Conservation (phyloP, 1,284 basidiomycete species). For the Marasmius fiardii region DNA sequence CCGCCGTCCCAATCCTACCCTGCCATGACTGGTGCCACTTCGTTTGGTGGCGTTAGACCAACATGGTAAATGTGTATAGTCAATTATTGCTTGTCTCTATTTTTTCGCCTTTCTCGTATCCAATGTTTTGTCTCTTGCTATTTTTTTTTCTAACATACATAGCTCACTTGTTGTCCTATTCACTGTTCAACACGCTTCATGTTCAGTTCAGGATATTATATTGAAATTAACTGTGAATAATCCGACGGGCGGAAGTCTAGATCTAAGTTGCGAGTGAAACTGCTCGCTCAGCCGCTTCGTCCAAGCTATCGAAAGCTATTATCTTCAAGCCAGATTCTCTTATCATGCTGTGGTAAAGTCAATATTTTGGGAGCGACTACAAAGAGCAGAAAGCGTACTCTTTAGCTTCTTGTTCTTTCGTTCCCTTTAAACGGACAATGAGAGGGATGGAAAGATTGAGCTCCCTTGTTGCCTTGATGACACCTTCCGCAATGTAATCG, state of each 20-base stretch:
- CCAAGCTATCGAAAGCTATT: slow-evolving; percentile 82
- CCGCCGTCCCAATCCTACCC: slow-evolving; percentile 6
- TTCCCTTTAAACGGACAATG: slow-evolving; percentile 94
- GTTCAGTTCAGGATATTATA: not conserved
- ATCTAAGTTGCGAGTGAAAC: slow-evolving; percentile 63
- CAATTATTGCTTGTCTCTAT: not conserved
- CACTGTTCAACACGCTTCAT: not conserved
- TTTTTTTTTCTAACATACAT: not conserved
- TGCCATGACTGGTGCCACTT: slow-evolving; percentile 18
- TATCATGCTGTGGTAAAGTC: slow-evolving; percentile 68
- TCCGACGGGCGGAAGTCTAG: not conserved
- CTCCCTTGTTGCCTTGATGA: slow-evolving; percentile 97
- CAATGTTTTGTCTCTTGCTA: not conserved
- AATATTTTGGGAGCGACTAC: not conserved
- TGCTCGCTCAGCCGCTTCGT: slow-evolving; percentile 84
- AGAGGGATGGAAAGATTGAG: slow-evolving; percentile 84
- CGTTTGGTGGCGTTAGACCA: slow-evolving; percentile 33
- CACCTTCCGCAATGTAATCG: slow-evolving; percentile 95
- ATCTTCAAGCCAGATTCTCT: slow-evolving; percentile 91
- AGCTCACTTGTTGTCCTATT: not conserved
- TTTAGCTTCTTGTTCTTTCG: slow-evolving; percentile 95
- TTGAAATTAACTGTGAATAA: slow-evolving; percentile 1
- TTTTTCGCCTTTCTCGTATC: not conserved
- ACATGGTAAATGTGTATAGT: slow-evolving; percentile 33
- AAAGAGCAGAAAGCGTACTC: slow-evolving; percentile 49